Base-by-base conservation (phyloP, 306 rosid genomes). In the Calophaca sinica region DNA sequence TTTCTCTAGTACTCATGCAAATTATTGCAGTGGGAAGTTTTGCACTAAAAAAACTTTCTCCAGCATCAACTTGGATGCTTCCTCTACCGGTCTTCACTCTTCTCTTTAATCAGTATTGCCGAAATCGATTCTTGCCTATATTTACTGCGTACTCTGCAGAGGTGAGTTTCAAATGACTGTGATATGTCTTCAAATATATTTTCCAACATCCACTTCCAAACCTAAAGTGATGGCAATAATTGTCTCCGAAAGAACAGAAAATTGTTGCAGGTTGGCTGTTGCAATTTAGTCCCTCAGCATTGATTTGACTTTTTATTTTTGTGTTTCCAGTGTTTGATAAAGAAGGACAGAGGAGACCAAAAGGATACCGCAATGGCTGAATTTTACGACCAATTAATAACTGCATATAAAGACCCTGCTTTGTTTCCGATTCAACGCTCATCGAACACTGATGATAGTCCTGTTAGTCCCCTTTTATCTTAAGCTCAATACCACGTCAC, bases 11-110 rank as follows among this genome's bases (percentile, higher is more conserved):
- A 31, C 97, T 96, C 81, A 90, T 90, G 99, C 99, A 92, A 51
- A 82, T 87, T 38, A 96, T 96, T 76, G 99, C 99, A 9, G 88
- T 87, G 75, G 99, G 99, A 90, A 88, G 89, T 67, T 96, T 96
- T 80, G 85, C 99, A 26, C 64, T 85, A 77, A 96, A 96, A 86
- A 86, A 79, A 59, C 84, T 88, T 76, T 45, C 93, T 68, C 29
- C 72, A 10, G 88, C 88, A 15, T 77, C 99, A 29, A 62, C 83
- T 46, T 79, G 82, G 69, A 63, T 59, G 7, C 46, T 92, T 67
- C 99, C 99, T 72, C 90, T 96, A 55, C 96, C 99, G 8, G 11
- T 90, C 72, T 83, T 96, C 49, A 96, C 98, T 5, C 99, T 96
- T 79, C 89, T 92, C n/a, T 96, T 96, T 55, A 92, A 92, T 3